Percentiles rank a stretch among this genome's conserved stretches.
Evolutionary conservation across 2,329 filamentous ascomycete species (phyloP).

Genomic region (Epichloe glyceriae): DNA sequence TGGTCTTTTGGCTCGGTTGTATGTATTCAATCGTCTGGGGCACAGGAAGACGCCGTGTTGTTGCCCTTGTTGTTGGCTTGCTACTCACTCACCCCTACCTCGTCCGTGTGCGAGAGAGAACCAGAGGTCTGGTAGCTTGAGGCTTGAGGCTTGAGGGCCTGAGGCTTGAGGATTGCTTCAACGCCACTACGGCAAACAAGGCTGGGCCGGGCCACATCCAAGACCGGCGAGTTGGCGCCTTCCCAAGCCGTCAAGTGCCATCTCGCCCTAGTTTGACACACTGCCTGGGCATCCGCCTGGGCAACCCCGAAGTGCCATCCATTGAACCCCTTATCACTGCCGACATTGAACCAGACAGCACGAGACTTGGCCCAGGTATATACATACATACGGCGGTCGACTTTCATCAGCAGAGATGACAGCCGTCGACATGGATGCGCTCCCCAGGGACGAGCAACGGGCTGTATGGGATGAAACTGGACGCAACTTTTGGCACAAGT

Average conservation of each 20-base stretch:
- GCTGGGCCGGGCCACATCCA: no score
- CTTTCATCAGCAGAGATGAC: conserved; percentile 6
- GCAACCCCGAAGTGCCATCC: background rate
- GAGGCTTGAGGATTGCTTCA: no score
- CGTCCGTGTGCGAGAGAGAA: background rate
- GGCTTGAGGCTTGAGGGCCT: background rate
- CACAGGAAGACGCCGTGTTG: no score
- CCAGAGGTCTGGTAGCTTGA: background rate
- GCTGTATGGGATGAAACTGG: conserved; percentile 25
- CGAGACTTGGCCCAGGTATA: no score
- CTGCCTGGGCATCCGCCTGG: background rate
- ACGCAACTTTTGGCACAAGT: conserved; percentile 21
- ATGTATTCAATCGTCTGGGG: no score
- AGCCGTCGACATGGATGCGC: conserved; percentile 15
- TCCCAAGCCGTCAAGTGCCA: background rate
- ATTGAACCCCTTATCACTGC: no score
- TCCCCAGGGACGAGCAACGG: conserved; percentile 19
- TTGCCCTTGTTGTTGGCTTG: background rate
- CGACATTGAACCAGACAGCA: no score
- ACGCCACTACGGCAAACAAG: no score
- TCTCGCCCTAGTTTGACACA: background rate
- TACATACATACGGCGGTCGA: no score
- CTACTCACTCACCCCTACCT: background rate
- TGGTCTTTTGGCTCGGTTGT: no score
- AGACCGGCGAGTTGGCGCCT: background rate